These are phyloP conservation scores for Phytophthora sojae DNA, from an alignment of 352 stramenopile genomes.

Conservation along the genomic window DNA sequence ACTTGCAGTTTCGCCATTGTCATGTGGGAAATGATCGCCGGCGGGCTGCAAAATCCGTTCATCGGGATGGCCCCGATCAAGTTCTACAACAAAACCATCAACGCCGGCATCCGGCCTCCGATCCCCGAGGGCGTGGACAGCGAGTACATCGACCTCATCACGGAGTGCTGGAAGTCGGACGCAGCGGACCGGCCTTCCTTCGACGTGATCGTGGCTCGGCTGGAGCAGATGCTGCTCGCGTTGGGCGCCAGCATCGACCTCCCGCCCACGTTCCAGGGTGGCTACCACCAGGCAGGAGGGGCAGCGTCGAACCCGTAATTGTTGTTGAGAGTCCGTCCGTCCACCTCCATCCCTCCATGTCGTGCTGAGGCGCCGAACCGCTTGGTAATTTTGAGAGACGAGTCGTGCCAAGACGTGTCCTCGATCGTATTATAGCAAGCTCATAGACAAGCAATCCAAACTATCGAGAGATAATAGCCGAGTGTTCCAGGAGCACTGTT, in stretches of 20 bases:
- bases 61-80: conserved; percentile 92
- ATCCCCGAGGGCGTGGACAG: conserved; percentile 74
- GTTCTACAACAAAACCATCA: conserved; percentile 91
- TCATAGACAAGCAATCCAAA: conserved; percentile 48
- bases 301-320: conserved; percentile 35
- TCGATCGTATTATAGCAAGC: conserved; percentile 51
- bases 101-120: conserved; percentile 72
- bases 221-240: conserved; percentile 77
- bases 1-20: conserved; percentile 85
- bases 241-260: conserved; percentile 84
- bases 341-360: not conserved
- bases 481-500: conserved; percentile 26
- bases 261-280: conserved; percentile 84
- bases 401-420: conserved; percentile 38
- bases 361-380: conserved; percentile 30
- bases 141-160: conserved; percentile 80
- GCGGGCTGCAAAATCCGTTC: conserved; percentile 81
- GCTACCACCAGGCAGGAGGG: conserved; percentile 75
- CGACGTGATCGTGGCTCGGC: conserved; percentile 74
- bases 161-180: conserved; percentile 87
- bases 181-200: conserved; percentile 78
- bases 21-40: conserved; percentile 93
- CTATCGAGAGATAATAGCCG: conserved; percentile 41
- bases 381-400: conserved; percentile 47
- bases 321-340: conserved; percentile 26